phyloP scores from a whole-genome alignment of 2,329 filamentous ascomycete genomes.

The Aureobasidium uvarum region DNA sequence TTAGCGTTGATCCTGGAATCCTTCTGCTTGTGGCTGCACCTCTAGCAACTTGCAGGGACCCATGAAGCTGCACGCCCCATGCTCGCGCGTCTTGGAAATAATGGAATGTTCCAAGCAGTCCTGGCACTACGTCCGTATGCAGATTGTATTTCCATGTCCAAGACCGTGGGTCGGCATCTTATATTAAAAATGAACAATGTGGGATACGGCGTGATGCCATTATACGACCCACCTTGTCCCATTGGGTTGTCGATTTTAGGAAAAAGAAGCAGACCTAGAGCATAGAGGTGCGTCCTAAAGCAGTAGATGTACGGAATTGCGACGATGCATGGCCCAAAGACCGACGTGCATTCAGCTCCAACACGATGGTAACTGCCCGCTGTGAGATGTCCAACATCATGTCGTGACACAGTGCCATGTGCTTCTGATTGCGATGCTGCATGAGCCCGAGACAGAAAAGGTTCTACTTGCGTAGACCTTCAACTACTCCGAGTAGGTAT shows the following conservation, averaged over 20 bases:
- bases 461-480: background rate
- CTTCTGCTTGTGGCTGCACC: slow-evolving; percentile 17
- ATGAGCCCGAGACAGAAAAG: background rate
- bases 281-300: background rate
- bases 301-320: slow-evolving; percentile 7
- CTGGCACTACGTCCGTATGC: slow-evolving; percentile 18
- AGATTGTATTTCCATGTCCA: slow-evolving; percentile 17
- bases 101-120: slow-evolving; percentile 4
- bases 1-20: background rate
- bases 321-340: background rate
- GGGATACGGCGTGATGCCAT: slow-evolving; percentile 6
- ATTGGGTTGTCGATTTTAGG: background rate
- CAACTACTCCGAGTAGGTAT: background rate
- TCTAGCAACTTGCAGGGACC: background rate
- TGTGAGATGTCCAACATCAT: background rate
- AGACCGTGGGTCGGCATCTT: slow-evolving; percentile 25
- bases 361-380: slow-evolving; percentile 2
- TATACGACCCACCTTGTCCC: slow-evolving; percentile 12
- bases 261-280: slow-evolving; percentile 7
- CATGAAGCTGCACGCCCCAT: slow-evolving; percentile 4
- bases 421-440: background rate
- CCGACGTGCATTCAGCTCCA: background rate
- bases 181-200: slow-evolving; percentile 25
- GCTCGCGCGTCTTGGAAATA: slow-evolving; percentile 1
- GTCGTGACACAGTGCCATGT: slow-evolving; percentile 15